A percentile compares a stretch with the other conserved stretches of the same genome.
Evolutionary conservation across 306 rosid genomes (phyloP).

Genomic region (Aeschynomene evenia): DNA sequence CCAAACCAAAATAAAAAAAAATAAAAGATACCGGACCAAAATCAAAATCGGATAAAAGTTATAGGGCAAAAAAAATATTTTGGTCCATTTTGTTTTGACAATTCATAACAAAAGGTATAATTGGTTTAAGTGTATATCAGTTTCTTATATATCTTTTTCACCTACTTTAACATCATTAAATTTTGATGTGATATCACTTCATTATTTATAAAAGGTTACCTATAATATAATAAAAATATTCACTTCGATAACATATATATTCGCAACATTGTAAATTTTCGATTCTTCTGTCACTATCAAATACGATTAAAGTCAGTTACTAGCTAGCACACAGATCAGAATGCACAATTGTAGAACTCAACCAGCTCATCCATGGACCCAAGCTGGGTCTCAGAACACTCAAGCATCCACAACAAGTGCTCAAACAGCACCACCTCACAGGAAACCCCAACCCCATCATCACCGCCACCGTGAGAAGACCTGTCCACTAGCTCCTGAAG

Average conservation of each 20-base stretch:
- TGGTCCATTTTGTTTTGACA: too few relatives aligned
- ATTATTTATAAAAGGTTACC: not conserved
- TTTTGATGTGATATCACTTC: too few relatives aligned
- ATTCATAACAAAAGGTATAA: too few relatives aligned
- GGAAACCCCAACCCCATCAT: slow-evolving; percentile 46
- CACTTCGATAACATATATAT: not conserved
- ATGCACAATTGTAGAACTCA: slow-evolving; percentile 69
- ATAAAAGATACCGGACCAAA: too few relatives aligned
- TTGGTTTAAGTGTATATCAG: too few relatives aligned
- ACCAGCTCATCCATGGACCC: slow-evolving; percentile 84
- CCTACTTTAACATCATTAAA: too few relatives aligned
- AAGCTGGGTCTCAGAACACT: slow-evolving; percentile 61
- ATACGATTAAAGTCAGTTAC: slow-evolving; percentile 13
- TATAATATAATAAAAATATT: not conserved
- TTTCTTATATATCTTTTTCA: too few relatives aligned
- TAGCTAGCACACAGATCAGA: slow-evolving; percentile 24
- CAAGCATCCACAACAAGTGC: slow-evolving; percentile 92
- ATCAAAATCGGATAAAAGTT: too few relatives aligned
- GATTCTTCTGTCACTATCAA: not conserved
- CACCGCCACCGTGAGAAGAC: slow-evolving; percentile 21
- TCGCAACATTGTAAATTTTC: not conserved
- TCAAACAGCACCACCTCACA: slow-evolving; percentile 94
- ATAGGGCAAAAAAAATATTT: too few relatives aligned
- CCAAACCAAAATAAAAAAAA: too few relatives aligned
- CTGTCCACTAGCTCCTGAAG: slow-evolving; percentile 76